Evolutionary conservation across 2,329 filamentous ascomycete species (phyloP).

Genomic region (Penicillium polonicum): DNA sequence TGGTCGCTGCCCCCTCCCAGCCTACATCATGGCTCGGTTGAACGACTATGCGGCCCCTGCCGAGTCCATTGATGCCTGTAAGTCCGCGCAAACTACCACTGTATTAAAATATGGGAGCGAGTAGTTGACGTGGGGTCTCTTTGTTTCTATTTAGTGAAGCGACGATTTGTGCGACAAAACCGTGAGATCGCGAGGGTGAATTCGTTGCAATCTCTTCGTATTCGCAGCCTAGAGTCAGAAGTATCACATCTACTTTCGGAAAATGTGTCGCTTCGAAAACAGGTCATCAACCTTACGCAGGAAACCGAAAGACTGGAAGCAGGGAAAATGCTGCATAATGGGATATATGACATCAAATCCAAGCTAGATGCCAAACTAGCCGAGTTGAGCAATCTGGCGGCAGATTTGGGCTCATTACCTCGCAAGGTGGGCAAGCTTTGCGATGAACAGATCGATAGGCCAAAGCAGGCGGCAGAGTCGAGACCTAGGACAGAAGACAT

Average conservation of each 20-base stretch:
- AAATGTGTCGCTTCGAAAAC: constrained; percentile 59
- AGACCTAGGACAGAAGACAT: constrained; percentile 20
- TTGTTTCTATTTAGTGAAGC: constrained; percentile 52
- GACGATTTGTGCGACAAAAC: constrained; percentile 64
- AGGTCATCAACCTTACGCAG: constrained; percentile 57
- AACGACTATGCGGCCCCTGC: constrained; percentile 47
- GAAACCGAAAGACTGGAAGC: constrained; percentile 51
- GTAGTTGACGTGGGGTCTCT: constrained; percentile 9
- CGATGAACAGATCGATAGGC: constrained; percentile 16
- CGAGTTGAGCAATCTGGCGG: constrained; percentile 55
- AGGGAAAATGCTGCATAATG: constrained; percentile 46
- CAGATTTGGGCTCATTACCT: constrained; percentile 52
- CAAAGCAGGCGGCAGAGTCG: constrained; percentile 14
- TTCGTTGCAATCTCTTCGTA: constrained; percentile 63
- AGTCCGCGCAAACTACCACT: constrained; percentile 22
- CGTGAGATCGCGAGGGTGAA: constrained; percentile 65
- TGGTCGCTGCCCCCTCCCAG: constrained; percentile 9
- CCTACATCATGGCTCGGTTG: constrained; percentile 47
- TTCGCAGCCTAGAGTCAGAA: constrained; percentile 63
- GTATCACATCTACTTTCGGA: constrained; percentile 59
- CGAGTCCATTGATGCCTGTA: constrained; percentile 51
- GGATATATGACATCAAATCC: constrained; percentile 53
- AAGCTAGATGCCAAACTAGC: constrained; percentile 57
- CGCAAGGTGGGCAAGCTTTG: constrained; percentile 27
- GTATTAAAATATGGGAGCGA: not conserved